Evolutionary conservation across 768 basidiomycete species (phyloP).

Genomic region (Kwoniella botswanensis): DNA sequence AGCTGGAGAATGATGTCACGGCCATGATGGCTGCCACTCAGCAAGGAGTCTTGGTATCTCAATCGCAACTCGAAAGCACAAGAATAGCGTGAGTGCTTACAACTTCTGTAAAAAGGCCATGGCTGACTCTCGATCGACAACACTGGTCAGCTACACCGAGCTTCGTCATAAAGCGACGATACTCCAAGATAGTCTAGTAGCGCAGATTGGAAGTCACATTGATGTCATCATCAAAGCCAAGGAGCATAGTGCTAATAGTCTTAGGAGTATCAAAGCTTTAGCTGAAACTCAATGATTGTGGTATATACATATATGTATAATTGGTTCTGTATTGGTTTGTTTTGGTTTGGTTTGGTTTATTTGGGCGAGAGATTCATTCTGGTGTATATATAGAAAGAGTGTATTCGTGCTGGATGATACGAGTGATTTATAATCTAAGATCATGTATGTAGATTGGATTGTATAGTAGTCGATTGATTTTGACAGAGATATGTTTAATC

Average conservation of each 20-base stretch:
- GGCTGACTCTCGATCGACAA: too few relatives aligned
- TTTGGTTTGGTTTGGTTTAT: background rate
- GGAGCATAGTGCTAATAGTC: slow-evolving; percentile 48
- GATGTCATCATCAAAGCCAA: slow-evolving; percentile 53
- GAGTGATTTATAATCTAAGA: background rate
- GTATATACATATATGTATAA: slow-evolving; percentile 5
- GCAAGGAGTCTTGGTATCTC: slow-evolving; percentile 51
- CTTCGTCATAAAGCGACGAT: slow-evolving; percentile 43
- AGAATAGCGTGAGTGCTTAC: slow-evolving; percentile 49
- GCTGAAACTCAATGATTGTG: slow-evolving; percentile 43
- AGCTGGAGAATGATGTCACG: slow-evolving; percentile 52
- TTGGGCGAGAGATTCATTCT: background rate
- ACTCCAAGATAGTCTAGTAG: slow-evolving; percentile 42
- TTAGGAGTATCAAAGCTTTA: slow-evolving; percentile 45
- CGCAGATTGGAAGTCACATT: slow-evolving; percentile 46
- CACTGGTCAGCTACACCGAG: slow-evolving; percentile 38
- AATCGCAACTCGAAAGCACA: slow-evolving; percentile 53
- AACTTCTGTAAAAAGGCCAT: too few relatives aligned
- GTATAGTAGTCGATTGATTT: too few relatives aligned
- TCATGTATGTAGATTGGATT: too few relatives aligned
- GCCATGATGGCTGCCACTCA: slow-evolving; percentile 50
- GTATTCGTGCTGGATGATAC: too few relatives aligned
- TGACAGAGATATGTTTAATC: too few relatives aligned
- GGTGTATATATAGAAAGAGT: too few relatives aligned
- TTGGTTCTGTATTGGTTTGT: background rate